phyloP scores from a whole-genome alignment of 1,284 basidiomycete genomes.

The Tetrapyrgos nigripes region DNA sequence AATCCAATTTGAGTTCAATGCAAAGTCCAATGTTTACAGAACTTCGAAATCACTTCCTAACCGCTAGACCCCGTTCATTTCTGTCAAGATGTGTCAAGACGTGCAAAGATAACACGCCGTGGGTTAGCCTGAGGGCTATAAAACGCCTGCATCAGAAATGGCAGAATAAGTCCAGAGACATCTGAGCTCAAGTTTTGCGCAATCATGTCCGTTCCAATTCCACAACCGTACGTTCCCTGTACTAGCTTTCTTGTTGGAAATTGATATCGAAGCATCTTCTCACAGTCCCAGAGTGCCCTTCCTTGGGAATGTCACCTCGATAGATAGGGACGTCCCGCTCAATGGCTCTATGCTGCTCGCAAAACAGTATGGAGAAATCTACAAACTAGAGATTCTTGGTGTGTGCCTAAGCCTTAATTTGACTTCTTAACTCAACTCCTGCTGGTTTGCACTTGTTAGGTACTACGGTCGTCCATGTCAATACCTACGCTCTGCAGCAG shows the following conservation, averaged over 20 bases:
- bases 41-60: too few relatives aligned
- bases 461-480: slow-evolving; percentile 25
- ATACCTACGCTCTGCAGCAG: slow-evolving; percentile 46
- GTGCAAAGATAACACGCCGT: too few relatives aligned
- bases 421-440: not conserved
- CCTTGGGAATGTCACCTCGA: slow-evolving; percentile 48
- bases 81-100: too few relatives aligned
- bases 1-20: too few relatives aligned
- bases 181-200: not conserved
- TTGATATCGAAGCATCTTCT: not conserved
- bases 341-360: slow-evolving; percentile 46
- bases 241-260: not conserved
- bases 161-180: not conserved
- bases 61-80: too few relatives aligned
- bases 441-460: not conserved
- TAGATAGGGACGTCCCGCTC: slow-evolving; percentile 47
- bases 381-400: slow-evolving; percentile 48
- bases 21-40: too few relatives aligned
- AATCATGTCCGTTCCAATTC: not conserved
- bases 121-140: not conserved
- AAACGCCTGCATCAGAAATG: not conserved
- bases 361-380: slow-evolving; percentile 55
- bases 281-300: slow-evolving; percentile 37
- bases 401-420: slow-evolving; percentile 8
- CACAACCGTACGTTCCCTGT: not conserved